Evolutionary conservation across 2,329 filamentous ascomycete genomes (phyloP), one percentile per base, ranked within the genome.

Genomic region (Rhynchosporium secalis): DNA sequence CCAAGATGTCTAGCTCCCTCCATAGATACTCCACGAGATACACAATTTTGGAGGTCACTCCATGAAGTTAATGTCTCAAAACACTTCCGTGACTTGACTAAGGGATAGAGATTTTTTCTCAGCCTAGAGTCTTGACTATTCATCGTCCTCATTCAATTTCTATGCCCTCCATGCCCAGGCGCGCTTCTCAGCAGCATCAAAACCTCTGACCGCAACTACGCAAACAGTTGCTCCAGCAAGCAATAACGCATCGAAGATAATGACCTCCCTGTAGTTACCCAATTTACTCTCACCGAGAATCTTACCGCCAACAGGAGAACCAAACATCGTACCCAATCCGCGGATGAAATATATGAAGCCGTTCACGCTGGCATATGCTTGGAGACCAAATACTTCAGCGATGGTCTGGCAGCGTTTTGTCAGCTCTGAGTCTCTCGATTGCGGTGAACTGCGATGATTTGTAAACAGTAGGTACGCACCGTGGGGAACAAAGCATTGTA

Each of bases 381-480:
- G 74, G 33, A 80, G 77, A 2, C 78, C 78, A 69, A 80, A 81
- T 4, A 80, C 76, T 62, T 81, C 79, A n/a, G 77, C 76, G 13
- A 80, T 76, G 9, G 78, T 75, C 67, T 69, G 36, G 15, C 15
- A 2, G 26, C 13, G 8, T 20, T 20, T 20, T 10, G 29, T 56
- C n/a, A 66, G 58, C 13, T 36, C 33, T 10, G 33, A 36, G 33
- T 5, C 1, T 36, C 20, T 48, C 15, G 13, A 2, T 6, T 38
- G 3, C 12, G n/a, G 20, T 33, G 13, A 20, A 6, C 9, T 3
- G 31, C 29, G 5, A 38, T 52, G 12, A 38, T 4, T 9, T 9
- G 36, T 26, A 9, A n/a, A 54, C 3, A 41, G 31, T 15, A 45
- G n/a, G 26, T 36, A 66, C 62, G 40, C 57, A 69, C 67, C 0